These are phyloP conservation scores for Luffa acutangula DNA, from an alignment of 306 rosid genomes.

Conservation along the genomic window DNA sequence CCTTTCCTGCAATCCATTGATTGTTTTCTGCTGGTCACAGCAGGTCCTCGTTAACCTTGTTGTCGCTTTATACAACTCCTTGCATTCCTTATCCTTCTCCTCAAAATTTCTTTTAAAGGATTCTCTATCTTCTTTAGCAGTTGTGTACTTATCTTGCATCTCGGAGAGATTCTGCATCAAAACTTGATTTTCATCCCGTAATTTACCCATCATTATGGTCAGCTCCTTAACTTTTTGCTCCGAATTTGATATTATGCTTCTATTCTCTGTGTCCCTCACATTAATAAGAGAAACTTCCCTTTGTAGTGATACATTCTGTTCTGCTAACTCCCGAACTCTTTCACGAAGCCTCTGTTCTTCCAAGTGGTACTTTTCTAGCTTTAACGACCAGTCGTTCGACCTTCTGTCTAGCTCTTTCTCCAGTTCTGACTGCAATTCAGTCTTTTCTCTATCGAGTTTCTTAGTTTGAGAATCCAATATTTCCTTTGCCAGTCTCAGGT, in stretches of 20 bases:
- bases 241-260: constrained; percentile 31
- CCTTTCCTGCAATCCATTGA: constrained; percentile 59
- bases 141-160: constrained; percentile 49
- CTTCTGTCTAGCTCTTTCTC: constrained; percentile 92
- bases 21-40: constrained; percentile 85
- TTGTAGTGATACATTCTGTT: constrained; percentile 89
- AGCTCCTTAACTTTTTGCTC: constrained; percentile 56
- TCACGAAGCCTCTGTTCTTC: constrained; percentile 97
- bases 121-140: constrained; percentile 49
- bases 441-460: constrained; percentile 72
- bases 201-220: constrained; percentile 34
- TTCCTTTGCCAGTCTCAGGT: constrained; percentile 37
- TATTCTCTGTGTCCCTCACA: constrained; percentile 63
- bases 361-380: constrained; percentile 78
- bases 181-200: constrained; percentile 42
- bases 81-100: constrained; percentile 81
- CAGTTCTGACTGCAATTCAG: constrained; percentile 74
- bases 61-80: constrained; percentile 61
- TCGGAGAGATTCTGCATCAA: constrained; percentile 44
- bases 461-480: constrained; percentile 48
- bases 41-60: constrained; percentile 69
- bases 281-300: constrained; percentile 70
- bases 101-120: constrained; percentile 43
- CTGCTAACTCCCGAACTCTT: constrained; percentile 96
- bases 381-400: constrained; percentile 85